phyloP scores from a whole-genome alignment of 192 early-diverging fungal genomes.

The Coemansia sp. region DNA sequence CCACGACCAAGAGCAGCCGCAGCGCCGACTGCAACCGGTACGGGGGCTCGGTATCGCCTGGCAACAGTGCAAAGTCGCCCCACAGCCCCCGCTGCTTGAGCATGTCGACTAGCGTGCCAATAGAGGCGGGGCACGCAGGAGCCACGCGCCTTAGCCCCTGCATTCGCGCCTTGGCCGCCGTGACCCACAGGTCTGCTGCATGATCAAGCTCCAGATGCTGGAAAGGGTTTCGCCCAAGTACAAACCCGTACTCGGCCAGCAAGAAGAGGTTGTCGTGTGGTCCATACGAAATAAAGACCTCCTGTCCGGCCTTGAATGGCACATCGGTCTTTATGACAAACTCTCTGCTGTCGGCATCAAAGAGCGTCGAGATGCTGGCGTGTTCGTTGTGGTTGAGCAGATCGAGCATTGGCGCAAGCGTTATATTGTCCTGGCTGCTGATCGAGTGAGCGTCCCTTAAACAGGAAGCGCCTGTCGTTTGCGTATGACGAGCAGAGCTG shows the following conservation, averaged over 20 bases:
- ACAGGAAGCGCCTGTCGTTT: background rate
- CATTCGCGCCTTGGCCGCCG: slow-evolving; percentile 10
- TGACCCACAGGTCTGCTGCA: slow-evolving; percentile 15
- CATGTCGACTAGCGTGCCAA: slow-evolving; percentile 16
- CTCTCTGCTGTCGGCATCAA: slow-evolving; percentile 25
- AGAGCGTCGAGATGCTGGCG: slow-evolving; percentile 52
- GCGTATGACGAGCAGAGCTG: background rate
- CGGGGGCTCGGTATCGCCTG: slow-evolving; percentile 23
- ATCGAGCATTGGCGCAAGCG: slow-evolving; percentile 73
- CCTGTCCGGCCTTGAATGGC: slow-evolving; percentile 60
- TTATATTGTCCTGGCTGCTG: slow-evolving; percentile 55
- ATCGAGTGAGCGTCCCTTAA: background rate
- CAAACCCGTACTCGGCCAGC: slow-evolving; percentile 52
- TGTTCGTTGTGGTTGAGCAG: slow-evolving; percentile 69
- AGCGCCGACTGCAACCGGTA: slow-evolving; percentile 40
- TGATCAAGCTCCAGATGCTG: slow-evolving; percentile 33
- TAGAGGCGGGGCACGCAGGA: background rate
- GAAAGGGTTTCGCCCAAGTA: slow-evolving; percentile 29
- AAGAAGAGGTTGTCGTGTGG: slow-evolving; percentile 49
- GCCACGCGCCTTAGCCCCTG: slow-evolving; percentile 1
- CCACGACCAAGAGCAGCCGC: slow-evolving; percentile 24
- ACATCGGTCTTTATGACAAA: slow-evolving; percentile 65
- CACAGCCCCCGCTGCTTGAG: slow-evolving; percentile 38
- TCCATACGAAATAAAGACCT: slow-evolving; percentile 54
- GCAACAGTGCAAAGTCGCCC: slow-evolving; percentile 35